phyloP scores from a whole-genome alignment of 2,329 filamentous ascomycete genomes.

The Verticillium longisporum region DNA sequence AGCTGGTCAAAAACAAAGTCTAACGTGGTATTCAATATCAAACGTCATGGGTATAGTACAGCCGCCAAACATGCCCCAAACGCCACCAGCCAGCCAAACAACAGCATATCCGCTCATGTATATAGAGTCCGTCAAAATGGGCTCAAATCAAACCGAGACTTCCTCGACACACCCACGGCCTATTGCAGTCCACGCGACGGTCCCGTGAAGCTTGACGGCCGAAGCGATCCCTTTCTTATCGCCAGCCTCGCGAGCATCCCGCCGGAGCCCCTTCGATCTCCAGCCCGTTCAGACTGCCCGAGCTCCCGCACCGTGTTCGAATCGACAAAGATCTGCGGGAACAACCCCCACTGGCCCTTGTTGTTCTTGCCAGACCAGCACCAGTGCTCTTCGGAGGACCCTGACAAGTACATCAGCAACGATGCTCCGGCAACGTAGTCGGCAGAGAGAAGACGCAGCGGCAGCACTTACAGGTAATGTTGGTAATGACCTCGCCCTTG shows the following conservation, averaged over 20 bases:
- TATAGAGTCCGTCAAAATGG: too few relatives aligned
- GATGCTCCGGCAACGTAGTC: too few relatives aligned
- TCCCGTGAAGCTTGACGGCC: constrained; percentile 24
- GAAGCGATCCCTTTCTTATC: constrained; percentile 17
- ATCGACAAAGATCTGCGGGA: constrained; percentile 44
- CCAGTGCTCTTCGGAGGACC: constrained; percentile 42
- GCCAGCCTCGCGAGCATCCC: not conserved
- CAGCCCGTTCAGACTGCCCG: constrained; percentile 19
- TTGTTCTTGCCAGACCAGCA: constrained; percentile 49
- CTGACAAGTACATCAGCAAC: constrained; percentile 16
- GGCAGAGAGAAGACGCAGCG: too few relatives aligned
- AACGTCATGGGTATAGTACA: constrained; percentile 3
- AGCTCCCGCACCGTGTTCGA: constrained; percentile 34
- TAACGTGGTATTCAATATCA: not conserved
- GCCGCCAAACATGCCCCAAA: not conserved
- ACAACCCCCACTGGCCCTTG: constrained; percentile 46
- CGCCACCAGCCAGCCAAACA: not conserved
- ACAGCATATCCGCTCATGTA: too few relatives aligned
- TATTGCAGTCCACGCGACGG: not conserved
- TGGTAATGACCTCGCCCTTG: constrained; percentile 60
- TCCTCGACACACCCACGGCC: not conserved
- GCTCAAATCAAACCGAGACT: too few relatives aligned
- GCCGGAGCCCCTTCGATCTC: constrained; percentile 9
- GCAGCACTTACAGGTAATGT: constrained; percentile 46
- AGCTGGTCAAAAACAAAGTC: not conserved